Evolutionary conservation across 768 basidiomycete species (phyloP).

Genomic region (Cyclocybe aegerita): DNA sequence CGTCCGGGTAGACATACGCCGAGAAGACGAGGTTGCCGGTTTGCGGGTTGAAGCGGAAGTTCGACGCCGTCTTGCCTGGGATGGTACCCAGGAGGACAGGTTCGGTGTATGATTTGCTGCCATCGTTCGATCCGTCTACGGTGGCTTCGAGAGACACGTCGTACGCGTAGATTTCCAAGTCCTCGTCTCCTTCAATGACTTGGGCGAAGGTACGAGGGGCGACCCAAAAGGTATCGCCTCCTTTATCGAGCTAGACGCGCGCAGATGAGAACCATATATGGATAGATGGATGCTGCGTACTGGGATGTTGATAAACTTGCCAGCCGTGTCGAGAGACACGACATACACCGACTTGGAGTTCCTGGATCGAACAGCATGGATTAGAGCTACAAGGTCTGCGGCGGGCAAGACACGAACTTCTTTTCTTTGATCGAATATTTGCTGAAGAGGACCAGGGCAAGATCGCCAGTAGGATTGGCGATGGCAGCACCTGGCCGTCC

Average conservation of each 20-base stretch:
- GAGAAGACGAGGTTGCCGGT: slow-evolving; percentile 78
- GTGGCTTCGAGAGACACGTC: slow-evolving; percentile 41
- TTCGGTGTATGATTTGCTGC: slow-evolving; percentile 30
- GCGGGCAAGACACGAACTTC: slow-evolving; percentile 48
- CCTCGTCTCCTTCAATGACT: slow-evolving; percentile 55
- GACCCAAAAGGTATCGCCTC: slow-evolving; percentile 82
- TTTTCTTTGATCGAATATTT: slow-evolving; percentile 73
- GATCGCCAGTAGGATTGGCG: slow-evolving; percentile 67
- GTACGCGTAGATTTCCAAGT: slow-evolving; percentile 60
- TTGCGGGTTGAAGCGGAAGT: slow-evolving; percentile 65
- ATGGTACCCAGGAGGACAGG: slow-evolving; percentile 58
- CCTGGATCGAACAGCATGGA: slow-evolving; percentile 33
- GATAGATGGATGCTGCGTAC: slow-evolving; percentile 26
- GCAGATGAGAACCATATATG: neutral
- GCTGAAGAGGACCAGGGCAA: slow-evolving; percentile 65
- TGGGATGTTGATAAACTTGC: slow-evolving; percentile 52
- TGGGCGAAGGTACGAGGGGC: slow-evolving; percentile 69
- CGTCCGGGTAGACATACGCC: slow-evolving; percentile 77
- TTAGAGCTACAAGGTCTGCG: neutral
- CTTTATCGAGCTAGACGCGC: slow-evolving; percentile 48
- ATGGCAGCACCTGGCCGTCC: slow-evolving; percentile 64
- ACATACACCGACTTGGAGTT: slow-evolving; percentile 70
- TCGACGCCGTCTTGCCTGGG: slow-evolving; percentile 64
- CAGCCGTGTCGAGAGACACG: slow-evolving; percentile 52
- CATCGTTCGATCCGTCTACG: slow-evolving; percentile 21